Evolutionary conservation across 2,329 filamentous ascomycete species (phyloP), one percentile per base, ranked within the genome.

Genomic region (Neoscytalidium dimidiatum): DNA sequence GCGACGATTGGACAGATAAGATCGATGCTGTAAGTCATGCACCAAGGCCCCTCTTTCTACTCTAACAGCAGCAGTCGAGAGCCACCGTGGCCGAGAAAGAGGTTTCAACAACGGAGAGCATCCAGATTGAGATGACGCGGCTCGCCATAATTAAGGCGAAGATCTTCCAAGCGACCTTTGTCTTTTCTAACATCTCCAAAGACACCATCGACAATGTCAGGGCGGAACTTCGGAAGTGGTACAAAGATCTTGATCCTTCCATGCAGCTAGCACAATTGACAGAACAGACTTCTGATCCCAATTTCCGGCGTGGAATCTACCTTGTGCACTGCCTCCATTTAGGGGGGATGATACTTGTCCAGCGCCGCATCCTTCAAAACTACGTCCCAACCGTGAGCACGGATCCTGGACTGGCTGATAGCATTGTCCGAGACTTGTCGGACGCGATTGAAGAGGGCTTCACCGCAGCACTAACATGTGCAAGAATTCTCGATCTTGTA

Each of bases 261-360:
- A 71, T 71, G 68, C 66, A 51, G 21, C 23, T 69, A 29, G 38
- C 26, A 17, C 33, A 48, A 17, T 51, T 64, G 3, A 14, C 60
- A 3, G 43, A 43, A 6, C 38, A 21, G 9, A 56, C 65, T 3
- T n/a, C 66, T 11, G 33, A 67, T 11, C 46, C 46, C 1, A 57
- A 61, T 1, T 60, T 65, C 5, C 66, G 67, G 2, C 60, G 64
- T 5, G 60, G 65, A 4, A 68, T 70, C 5, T 68, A 69, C 48
- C 69, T 71, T 21, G 63, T 69, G 13, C 70, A 71, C 51, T 62
- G 70, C 6, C 70, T 71, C 53, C 70, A 69, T n/a, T 64, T 71
- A 17, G 69, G 68, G n/a, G 67, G 69, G 11, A 69, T 69, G 67
- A 67, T 68, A 61, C 58, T 70, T 4, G 64, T 71, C 0, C 66